Base-by-base conservation (phyloP, 441 rosid genomes). In the Oxalis stricta region DNA sequence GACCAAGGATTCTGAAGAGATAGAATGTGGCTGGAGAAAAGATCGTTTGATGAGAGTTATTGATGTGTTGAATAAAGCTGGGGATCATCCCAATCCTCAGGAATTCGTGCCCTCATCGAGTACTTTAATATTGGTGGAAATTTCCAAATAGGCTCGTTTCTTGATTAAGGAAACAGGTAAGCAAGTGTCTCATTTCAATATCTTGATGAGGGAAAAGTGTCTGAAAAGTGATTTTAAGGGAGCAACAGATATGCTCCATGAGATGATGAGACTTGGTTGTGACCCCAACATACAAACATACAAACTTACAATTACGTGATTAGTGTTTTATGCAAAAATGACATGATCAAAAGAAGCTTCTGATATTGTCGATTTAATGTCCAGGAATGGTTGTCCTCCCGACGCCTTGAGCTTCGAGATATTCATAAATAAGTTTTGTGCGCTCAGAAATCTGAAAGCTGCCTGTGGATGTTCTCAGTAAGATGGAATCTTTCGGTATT, bases 321-420 rank as follows among this genome's bases (percentile, higher is more conserved):
- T 20, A 65, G 85, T 57, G 43, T 33, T 52, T 50, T 74, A 46
- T 51, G 64, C 5, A 65, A 52, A 58, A 58, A 48, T 23, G 59
- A 54, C 47, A 26, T 40, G 44, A 13, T n/a, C 11, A 50, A n/a
- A 17, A 1, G 67, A 52, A 36, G 78, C 78, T 33, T 18, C 15
- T 22, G 38, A 59, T 20, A 18, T 64, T 10, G 38, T 73, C 7
- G 38, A 59, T 34, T 60, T 61, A 38, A 77, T 77, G 85, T 33
- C 5, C 10, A 53, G 46, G 13, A 60, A 24, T 3, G 45, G 44
- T 22, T 71, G 70, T 42, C 69, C 63, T 42, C 72, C 71, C 8
- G 61, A 73, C 56, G 66, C 78, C 18, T 29, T 71, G 60, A 77
- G 81, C n/a, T 77, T 52, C 38, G 78, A 73, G 46, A 41, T 77